phyloP scores from a whole-genome alignment of 2,329 filamentous ascomycete species.

The Fusarium acutatum region DNA sequence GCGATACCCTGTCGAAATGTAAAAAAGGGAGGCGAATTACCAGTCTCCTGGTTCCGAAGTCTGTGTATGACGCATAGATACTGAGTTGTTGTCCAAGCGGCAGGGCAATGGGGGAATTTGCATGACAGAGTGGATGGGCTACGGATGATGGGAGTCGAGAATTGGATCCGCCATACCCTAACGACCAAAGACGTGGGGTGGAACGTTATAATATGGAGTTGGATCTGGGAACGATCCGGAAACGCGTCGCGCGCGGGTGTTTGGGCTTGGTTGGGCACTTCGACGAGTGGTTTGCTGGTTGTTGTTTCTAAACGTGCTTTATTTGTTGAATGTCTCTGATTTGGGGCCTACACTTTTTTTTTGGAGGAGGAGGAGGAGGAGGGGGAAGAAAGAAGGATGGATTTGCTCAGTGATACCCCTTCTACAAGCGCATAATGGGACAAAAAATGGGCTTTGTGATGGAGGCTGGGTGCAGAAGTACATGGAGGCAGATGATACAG shows the following conservation, averaged over 20 bases:
- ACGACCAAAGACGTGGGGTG: conserved; percentile 12
- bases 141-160: conserved; percentile 16
- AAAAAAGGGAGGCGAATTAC: conserved; percentile 2
- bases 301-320: conserved; percentile 21
- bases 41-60: conserved; percentile 8
- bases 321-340: conserved; percentile 31
- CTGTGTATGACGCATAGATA: conserved; percentile 26
- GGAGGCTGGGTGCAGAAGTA: conserved; percentile 1
- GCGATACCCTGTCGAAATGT: neutral
- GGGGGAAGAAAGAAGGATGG: too few species aligned
- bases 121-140: neutral
- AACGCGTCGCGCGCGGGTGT: conserved; percentile 28
- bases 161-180: conserved; percentile 21
- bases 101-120: neutral
- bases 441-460: conserved; percentile 3
- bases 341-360: conserved; percentile 6
- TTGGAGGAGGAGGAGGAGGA: neutral
- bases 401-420: conserved; percentile 11
- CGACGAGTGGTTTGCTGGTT: conserved; percentile 16
- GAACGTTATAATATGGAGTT: conserved; percentile 18
- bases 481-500: conserved; percentile 4
- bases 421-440: conserved; percentile 12
- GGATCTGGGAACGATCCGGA: conserved; percentile 32
- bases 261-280: conserved; percentile 30
- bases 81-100: conserved; percentile 7